Evolutionary conservation across 192 early-diverging fungal genomes (phyloP).

Genomic region (Phycomyces blakesleeanus): DNA sequence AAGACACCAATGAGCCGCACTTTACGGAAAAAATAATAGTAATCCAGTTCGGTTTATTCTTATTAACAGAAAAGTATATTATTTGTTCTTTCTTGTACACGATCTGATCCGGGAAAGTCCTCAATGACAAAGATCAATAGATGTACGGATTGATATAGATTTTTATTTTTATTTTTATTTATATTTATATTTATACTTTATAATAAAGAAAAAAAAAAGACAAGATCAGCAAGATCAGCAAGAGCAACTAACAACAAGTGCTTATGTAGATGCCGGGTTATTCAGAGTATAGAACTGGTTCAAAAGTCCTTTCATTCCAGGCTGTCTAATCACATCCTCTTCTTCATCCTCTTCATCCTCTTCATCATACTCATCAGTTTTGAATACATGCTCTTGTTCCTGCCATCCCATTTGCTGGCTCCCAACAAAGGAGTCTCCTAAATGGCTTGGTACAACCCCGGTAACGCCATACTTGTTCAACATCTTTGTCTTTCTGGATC

Average conservation of each 20-base stretch:
- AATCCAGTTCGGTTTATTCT: no score
- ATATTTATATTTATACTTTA: no score
- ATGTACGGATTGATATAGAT: no score
- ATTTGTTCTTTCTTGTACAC: no score
- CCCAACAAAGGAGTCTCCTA: conserved; percentile 21
- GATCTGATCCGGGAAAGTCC: no score
- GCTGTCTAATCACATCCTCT: conserved; percentile 2
- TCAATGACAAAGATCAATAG: no score
- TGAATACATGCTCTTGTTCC: conserved; percentile 18
- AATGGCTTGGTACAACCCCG: conserved; percentile 23
- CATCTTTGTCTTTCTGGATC: conserved; percentile 14
- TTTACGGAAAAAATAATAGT: no score
- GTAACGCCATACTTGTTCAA: conserved; percentile 16
- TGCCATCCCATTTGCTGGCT: conserved; percentile 13
- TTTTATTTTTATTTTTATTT: no score
- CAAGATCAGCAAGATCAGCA: background rate
- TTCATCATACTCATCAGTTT: conserved; percentile 17
- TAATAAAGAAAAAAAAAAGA: background rate
- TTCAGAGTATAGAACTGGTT: conserved; percentile 57
- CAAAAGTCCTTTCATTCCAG: conserved; percentile 46
- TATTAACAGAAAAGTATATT: no score
- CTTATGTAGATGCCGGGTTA: conserved; percentile 24
- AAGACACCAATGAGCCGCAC: no score
- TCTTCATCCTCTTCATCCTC: conserved; percentile 26
- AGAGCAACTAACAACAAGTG: background rate